Conservation (phyloP, 1,284 basidiomycete genomes). For the Heliocybe sulcata region DNA sequence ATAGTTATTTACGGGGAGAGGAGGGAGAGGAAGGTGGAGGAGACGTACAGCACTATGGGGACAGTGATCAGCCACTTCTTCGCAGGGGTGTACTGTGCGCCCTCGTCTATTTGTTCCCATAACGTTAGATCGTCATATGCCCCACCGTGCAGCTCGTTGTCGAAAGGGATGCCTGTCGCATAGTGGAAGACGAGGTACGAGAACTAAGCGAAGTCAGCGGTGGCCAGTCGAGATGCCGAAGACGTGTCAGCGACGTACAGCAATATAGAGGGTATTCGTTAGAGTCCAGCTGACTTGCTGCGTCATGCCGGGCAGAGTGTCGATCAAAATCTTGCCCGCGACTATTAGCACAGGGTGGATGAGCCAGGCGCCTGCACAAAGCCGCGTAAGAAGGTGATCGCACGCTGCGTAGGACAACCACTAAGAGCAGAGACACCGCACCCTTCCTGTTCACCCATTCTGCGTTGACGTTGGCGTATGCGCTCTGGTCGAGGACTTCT, state of each 20-base stretch:
- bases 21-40: constrained; percentile 17
- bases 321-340: constrained; percentile 87
- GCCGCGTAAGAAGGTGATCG: constrained; percentile 1
- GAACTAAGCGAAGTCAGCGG: constrained; percentile 40
- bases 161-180: constrained; percentile 96
- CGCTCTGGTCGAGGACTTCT: constrained; percentile 74
- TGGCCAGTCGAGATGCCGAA: background rate
- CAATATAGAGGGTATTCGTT: constrained; percentile 88
- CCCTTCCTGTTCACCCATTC: constrained; percentile 96
- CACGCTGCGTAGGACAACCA: background rate
- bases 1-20: constrained; percentile 4
- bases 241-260: constrained; percentile 46
- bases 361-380: constrained; percentile 81
- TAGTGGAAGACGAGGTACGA: constrained; percentile 99
- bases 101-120: constrained; percentile 99
- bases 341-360: constrained; percentile 95
- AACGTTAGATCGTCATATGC: constrained; percentile 97
- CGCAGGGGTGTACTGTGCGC: constrained; percentile 96
- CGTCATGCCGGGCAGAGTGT: constrained; percentile 91
- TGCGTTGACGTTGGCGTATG: constrained; percentile 89
- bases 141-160: constrained; percentile 80
- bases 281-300: constrained; percentile 95
- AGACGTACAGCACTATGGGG: constrained; percentile 87
- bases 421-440: background rate
- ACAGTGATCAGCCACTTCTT: constrained; percentile 97